A percentile compares a stretch with the other conserved stretches of the same genome.
These are phyloP conservation scores for Ophiosphaerella korrae DNA, from an alignment of 2,329 filamentous ascomycete species.

Conservation along the genomic window DNA sequence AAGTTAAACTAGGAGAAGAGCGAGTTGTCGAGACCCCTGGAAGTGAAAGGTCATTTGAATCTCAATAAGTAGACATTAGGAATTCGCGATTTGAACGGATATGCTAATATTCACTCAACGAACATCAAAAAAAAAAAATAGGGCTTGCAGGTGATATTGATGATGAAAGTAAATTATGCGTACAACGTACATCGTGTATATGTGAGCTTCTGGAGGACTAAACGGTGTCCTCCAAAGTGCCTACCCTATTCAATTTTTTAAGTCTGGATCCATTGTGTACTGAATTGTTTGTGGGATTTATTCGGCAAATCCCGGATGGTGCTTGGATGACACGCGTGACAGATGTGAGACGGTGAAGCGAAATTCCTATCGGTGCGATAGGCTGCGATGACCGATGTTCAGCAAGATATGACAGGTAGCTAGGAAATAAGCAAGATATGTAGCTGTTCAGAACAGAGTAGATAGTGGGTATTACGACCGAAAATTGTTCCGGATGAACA, in stretches of 20 bases:
- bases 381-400: background rate
- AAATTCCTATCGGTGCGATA: background rate
- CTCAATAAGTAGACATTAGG: too few species aligned
- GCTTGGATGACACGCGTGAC: background rate
- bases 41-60: too few species aligned
- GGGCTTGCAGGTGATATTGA: too few species aligned
- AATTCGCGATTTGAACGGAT: too few species aligned
- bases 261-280: constrained; percentile 26
- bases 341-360: background rate
- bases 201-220: background rate
- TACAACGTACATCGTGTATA: background rate
- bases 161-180: background rate
- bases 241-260: constrained; percentile 14
- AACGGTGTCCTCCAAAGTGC: constrained; percentile 17
- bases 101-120: too few species aligned
- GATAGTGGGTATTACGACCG: constrained; percentile 1
- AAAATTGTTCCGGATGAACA: constrained; percentile 17
- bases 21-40: too few species aligned
- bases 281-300: background rate
- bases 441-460: background rate
- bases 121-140: too few species aligned
- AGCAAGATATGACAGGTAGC: background rate
- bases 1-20: too few species aligned
- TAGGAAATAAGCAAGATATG: background rate
- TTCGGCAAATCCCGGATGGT: background rate